Conservation (phyloP, 2,329 filamentous ascomycete species). For the Leptographium flavum region DNA sequence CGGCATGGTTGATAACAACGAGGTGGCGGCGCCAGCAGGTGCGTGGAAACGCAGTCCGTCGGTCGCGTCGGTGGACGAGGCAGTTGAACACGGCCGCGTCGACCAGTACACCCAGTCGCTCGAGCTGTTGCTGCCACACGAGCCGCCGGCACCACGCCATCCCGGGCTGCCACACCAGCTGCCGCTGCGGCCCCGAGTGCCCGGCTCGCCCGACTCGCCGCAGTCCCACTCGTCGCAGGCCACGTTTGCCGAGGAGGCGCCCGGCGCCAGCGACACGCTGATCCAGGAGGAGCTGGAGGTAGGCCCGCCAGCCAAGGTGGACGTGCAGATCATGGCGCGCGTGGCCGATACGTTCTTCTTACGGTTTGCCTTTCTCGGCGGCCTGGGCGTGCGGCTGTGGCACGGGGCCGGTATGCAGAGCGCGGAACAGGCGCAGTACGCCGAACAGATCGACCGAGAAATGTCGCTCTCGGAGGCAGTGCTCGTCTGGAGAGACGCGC, state of each 20-base stretch:
- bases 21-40: not conserved
- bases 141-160: not conserved
- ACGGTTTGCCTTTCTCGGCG: constrained; percentile 8
- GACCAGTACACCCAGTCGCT: constrained; percentile 12
- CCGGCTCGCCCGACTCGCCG: not conserved
- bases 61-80: not conserved
- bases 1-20: not conserved
- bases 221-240: constrained; percentile 3
- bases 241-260: constrained; percentile 3
- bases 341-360: constrained; percentile 11
- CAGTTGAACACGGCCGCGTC: too few relatives aligned
- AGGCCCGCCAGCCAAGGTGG: constrained; percentile 10
- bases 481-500: constrained; percentile 7
- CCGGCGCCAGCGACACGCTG: constrained; percentile 14
- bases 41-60: not conserved
- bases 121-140: constrained; percentile 4
- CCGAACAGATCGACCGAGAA: constrained; percentile 10
- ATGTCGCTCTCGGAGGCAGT: constrained; percentile 10
- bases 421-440: constrained; percentile 5
- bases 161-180: not conserved
- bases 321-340: constrained; percentile 12
- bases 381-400: constrained; percentile 7
- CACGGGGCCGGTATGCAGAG: not conserved
- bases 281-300: constrained; percentile 12
- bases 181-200: not conserved